A percentile compares a stretch with the other conserved stretches of the same genome.
These are phyloP conservation scores for Lachnellula occidentalis DNA, from an alignment of 2,329 filamentous ascomycete genomes.

Conservation along the genomic window DNA sequence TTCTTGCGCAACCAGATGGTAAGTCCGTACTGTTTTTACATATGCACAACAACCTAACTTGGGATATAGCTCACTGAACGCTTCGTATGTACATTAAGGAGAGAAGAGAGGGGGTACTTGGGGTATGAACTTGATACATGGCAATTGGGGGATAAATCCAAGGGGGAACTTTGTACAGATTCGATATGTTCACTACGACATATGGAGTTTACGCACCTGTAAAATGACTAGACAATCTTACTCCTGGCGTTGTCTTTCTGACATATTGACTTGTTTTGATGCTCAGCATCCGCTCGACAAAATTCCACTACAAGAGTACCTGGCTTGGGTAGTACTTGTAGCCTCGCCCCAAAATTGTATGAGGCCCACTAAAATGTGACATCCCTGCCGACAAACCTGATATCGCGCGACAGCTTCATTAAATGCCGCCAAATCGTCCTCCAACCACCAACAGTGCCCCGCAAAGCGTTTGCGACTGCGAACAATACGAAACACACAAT, in stretches of 20 bases:
- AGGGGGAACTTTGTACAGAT: constrained; percentile 25
- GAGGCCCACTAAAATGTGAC: not conserved
- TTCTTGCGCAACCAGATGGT: constrained; percentile 71
- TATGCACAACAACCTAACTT: constrained; percentile 9
- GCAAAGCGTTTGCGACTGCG: not conserved
- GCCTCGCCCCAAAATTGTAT: not conserved
- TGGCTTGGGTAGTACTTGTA: not conserved
- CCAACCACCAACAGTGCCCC: not conserved
- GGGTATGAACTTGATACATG: constrained; percentile 12
- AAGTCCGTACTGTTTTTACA: constrained; percentile 30
- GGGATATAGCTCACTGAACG: constrained; percentile 28
- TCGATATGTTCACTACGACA: constrained; percentile 26
- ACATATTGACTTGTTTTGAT: not conserved
- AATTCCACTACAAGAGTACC: not conserved
- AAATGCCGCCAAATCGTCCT: not conserved
- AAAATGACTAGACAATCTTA: constrained; percentile 33
- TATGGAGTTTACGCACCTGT: constrained; percentile 29
- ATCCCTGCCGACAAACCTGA: not conserved
- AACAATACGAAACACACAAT: not conserved
- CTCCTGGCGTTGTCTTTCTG: constrained; percentile 16
- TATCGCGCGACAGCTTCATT: not conserved
- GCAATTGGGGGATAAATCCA: constrained; percentile 16
- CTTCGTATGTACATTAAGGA: constrained; percentile 26
- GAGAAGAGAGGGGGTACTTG: constrained; percentile 2
- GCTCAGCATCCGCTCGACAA: not conserved